These are phyloP conservation scores for Zizania palustris DNA, from an alignment of 202 grass and related monocot species.

Conservation along the genomic window DNA sequence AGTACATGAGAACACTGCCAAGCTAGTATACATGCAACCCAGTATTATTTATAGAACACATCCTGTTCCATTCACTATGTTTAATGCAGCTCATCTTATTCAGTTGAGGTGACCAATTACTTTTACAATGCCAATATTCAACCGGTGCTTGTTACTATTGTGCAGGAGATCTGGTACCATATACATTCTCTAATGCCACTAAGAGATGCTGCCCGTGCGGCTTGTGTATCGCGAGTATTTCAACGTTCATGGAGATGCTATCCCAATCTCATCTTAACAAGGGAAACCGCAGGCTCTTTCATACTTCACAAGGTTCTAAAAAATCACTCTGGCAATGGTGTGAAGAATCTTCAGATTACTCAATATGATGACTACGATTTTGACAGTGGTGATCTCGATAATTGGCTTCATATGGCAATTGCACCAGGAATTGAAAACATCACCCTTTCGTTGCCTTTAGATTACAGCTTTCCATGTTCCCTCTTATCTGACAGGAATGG, in stretches of 20 bases:
- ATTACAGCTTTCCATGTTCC: not conserved
- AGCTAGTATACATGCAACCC: too few species aligned
- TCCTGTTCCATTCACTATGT: not conserved
- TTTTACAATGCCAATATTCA: not conserved
- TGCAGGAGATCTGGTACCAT: not conserved
- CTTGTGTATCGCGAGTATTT: too few species aligned
- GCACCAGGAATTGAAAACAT: conserved; percentile 20
- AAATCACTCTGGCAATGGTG: not conserved
- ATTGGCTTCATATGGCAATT: conserved; percentile 21
- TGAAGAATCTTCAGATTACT: conserved; percentile 7
- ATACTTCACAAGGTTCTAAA: too few species aligned
- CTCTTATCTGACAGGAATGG: too few species aligned
- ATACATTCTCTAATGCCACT: not conserved
- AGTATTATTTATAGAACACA: too few species aligned
- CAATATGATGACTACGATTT: not conserved
- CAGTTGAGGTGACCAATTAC: not conserved
- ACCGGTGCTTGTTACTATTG: not conserved
- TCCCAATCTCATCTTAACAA: too few species aligned
- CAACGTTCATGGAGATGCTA: too few species aligned
- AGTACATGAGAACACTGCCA: too few species aligned
- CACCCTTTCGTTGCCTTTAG: not conserved
- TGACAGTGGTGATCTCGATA: not conserved
- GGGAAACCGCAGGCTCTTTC: too few species aligned
- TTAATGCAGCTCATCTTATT: not conserved
- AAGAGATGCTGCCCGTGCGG: too few species aligned